Evolutionary conservation across 2,329 filamentous ascomycete species (phyloP).

Genomic region (Tolypocladium tundrense): DNA sequence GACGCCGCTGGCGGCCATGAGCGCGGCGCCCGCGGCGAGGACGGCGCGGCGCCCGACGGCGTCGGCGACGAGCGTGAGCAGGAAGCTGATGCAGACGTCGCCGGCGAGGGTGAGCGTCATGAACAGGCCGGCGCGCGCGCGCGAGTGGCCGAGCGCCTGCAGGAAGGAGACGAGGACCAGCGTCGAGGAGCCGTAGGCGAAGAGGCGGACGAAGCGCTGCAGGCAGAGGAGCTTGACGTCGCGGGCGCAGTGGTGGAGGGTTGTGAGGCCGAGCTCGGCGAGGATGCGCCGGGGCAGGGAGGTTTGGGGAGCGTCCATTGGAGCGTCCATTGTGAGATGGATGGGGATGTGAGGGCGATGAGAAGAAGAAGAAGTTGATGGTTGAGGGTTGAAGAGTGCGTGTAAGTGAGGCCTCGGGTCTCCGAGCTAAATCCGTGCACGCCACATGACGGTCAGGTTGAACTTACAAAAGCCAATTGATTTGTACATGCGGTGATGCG

Average conservation of each 20-base stretch:
- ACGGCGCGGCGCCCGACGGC: constrained; percentile 41
- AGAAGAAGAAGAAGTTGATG: neutral
- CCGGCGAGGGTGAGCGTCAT: constrained; percentile 55
- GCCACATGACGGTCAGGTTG: neutral
- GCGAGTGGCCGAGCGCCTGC: constrained; percentile 35
- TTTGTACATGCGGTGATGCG: no score
- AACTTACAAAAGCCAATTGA: no score
- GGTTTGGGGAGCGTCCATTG: neutral
- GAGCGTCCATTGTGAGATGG: neutral
- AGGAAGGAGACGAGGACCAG: constrained; percentile 49
- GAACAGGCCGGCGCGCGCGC: constrained; percentile 47
- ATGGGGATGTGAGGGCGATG: neutral
- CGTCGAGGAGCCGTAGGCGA: constrained; percentile 50
- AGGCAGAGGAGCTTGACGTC: constrained; percentile 49
- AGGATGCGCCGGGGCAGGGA: constrained; percentile 2
- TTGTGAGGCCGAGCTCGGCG: constrained; percentile 15
- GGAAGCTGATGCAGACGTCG: constrained; percentile 47
- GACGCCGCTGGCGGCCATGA: constrained; percentile 47
- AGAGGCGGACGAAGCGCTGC: constrained; percentile 51
- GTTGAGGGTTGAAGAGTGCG: neutral
- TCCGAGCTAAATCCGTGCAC: neutral
- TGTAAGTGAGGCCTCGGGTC: neutral
- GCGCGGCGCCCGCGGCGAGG: constrained; percentile 40
- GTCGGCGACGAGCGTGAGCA: constrained; percentile 50
- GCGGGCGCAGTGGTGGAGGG: constrained; percentile 11